Base-by-base conservation (phyloP, 2,329 filamentous ascomycete genomes). In the Neocucurbitaria cava region DNA sequence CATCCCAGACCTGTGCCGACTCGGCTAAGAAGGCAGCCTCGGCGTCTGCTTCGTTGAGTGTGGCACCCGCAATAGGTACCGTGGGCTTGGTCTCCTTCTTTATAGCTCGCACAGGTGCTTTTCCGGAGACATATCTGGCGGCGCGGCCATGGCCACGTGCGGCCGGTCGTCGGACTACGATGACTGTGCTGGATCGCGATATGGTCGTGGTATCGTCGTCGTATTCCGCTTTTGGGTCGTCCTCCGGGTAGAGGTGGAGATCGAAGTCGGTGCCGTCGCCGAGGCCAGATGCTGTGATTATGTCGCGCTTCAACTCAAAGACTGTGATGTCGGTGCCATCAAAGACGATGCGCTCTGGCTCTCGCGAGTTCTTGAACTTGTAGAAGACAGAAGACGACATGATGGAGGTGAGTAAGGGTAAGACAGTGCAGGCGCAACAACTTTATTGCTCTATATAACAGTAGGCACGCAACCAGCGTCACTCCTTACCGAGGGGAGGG, bases 341-440 rank as follows among this genome's bases (percentile, higher is more conserved):
- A 77, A 99, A 98, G 73, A 93, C 91, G 70, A 99, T 92, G 73
- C 93, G 88, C 53, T 92, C 92, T 56, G 92, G 91, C 75, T 98
- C 95, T 81, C 92, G 97, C 76, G 96, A 92, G 68, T 94, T 98
- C 81, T 97, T 98, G 88, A 99, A 99, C 81, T 96, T 96, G 90
- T 97, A 99, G 81, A 97, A 98, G 74, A 99, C 95, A 65, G 93
- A 98, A 52, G 95, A 96, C 75, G 92, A 87, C 93, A 97, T 97
- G 56, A 59, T 56, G 64, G n/a, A 40, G 38, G 46, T 51, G 56
- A 48, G 44, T 36, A 41, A 55, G 38, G 49, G 46, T 47, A 33
- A 42, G 23, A 54, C 48, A 56, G 46, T 57, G 56, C 43, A 51
- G 52, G 54, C 59, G 59, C 59, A 66, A 66, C 64, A 58, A 59